phyloP scores from a whole-genome alignment of 2,329 filamentous ascomycete genomes.

The Scopulariopsis brevicaulis region DNA sequence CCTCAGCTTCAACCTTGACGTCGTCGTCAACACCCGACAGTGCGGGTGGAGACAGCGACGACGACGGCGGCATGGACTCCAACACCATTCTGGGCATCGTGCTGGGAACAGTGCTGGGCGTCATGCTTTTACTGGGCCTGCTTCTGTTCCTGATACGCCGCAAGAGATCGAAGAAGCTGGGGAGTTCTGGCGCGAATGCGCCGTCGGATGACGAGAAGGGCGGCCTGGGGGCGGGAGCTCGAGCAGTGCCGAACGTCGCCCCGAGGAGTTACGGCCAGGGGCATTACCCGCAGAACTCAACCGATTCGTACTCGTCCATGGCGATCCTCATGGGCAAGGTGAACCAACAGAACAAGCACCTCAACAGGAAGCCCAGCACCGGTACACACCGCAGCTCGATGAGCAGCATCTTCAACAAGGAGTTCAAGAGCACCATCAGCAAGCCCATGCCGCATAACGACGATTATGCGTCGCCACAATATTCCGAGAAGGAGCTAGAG shows the following conservation, averaged over 20 bases:
- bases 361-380: constrained; percentile 43
- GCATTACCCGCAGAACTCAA: constrained; percentile 40
- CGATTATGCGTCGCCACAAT: not conserved
- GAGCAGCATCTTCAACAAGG: constrained; percentile 48
- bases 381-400: constrained; percentile 35
- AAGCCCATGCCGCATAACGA: constrained; percentile 42
- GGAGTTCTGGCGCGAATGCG: not conserved
- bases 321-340: constrained; percentile 50
- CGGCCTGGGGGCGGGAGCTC: constrained; percentile 21
- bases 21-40: constrained; percentile 5
- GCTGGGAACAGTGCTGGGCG: constrained; percentile 68
- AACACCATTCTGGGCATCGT: constrained; percentile 66
- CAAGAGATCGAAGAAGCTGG: constrained; percentile 18
- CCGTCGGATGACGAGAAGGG: constrained; percentile 40
- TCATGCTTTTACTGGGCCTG: constrained; percentile 58
- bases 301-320: constrained; percentile 50
- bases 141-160: constrained; percentile 59
- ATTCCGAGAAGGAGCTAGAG: not conserved
- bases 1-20: not conserved
- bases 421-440: constrained; percentile 52
- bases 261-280: constrained; percentile 27
- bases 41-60: not conserved
- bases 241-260: not conserved
- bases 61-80: constrained; percentile 15
- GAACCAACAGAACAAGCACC: constrained; percentile 13